Evolutionary conservation across 2,329 filamentous ascomycete genomes (phyloP), one percentile per base, ranked within the genome.

Genomic region (Ascochyta clinopodiicola): DNA sequence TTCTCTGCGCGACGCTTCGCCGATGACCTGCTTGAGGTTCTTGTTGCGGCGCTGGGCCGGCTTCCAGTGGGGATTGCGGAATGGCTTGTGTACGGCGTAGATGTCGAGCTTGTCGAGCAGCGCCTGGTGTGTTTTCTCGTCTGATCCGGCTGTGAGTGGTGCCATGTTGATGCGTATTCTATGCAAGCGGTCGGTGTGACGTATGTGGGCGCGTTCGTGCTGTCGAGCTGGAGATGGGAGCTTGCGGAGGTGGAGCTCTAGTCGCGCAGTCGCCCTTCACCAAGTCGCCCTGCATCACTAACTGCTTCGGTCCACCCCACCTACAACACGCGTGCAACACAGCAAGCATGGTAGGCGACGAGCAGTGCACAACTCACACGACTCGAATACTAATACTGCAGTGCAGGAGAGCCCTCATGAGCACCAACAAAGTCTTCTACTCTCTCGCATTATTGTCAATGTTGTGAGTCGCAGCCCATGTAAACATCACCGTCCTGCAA

Each of bases 11-110:
- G 90, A 86, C 12, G 90, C 91, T 70, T 99, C 95, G 56, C 92
- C 90, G 58, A 99, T 84, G 60, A 99, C 95, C 68, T 96, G 91
- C 78, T 98, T 98, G 78, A 98, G 88, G 77, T 96, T 98, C 82
- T 99, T 99, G 85, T 99, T 99, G 77, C 95, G 91, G 46, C 95
- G 92, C 77, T 93, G 89, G 63, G 94, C 92, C 15, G 95, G 92
- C 72, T 91, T 92, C 95, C 95, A 99, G 74, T 86, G 80, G 2
- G 89, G 82, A 73, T 92, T 96, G 76, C 94, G 93, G 82, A 97
- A 99, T 70, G 87, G 89, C 79, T 96, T 96, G 68, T 87, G 87
- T 72, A 91, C 86, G 56, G 87, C 86, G 75, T 95, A 89, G 70
- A 97, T 92, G 81, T 99, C 95, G 71, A 98, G 90, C 74, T 90